Base-by-base conservation (phyloP, 73 alveolate species). In the Paraurostyla sp. region DNA sequence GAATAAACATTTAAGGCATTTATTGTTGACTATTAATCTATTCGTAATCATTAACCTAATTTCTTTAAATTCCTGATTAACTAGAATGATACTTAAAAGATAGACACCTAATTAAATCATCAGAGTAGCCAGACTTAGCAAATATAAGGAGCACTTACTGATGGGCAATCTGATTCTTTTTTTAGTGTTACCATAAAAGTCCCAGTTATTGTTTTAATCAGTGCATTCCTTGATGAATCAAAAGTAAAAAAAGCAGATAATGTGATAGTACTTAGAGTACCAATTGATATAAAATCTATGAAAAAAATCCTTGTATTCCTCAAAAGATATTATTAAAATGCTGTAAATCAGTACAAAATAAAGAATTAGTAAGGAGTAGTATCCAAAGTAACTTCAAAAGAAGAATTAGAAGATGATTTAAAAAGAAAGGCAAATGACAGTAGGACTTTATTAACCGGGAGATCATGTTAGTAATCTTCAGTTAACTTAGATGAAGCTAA, bases 161-260 rank as follows among this genome's bases (percentile, higher is more conserved):
- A 65, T 2, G 32, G 51, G 15, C 51, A 50, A 30, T 32, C 32
- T 3, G 3, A 38, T 9, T 36, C 60, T 13, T 11, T 35, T 15
- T 7, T 38, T 11, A 1, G 35, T 65, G 41, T 65, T 9, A 3
- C 35, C 7, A 35, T 65, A 1, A 65, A 65, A 38, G 82, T 65
- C 41, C 82, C 82, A 35, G 82, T 65, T 0, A 65, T 65, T 1
- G 82, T 65, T 9, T 35, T 65, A 11, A 65, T 65, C 1, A 65
- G 32, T 16, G 41, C 33, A 27, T 65, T 65, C 42, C 4, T 65
- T 20, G 82, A 65, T 65, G 82, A 65, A 58, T 35, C 82, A 0
- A 65, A 65, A 38, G 82, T 65, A 6, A 65, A 65, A 40, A 65
- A 65, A 40, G 56, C 60, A 2, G 82, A 65, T 22, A 65, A 65